phyloP scores from a whole-genome alignment of 805 yeast species.

The Brettanomyces naardenensis region DNA sequence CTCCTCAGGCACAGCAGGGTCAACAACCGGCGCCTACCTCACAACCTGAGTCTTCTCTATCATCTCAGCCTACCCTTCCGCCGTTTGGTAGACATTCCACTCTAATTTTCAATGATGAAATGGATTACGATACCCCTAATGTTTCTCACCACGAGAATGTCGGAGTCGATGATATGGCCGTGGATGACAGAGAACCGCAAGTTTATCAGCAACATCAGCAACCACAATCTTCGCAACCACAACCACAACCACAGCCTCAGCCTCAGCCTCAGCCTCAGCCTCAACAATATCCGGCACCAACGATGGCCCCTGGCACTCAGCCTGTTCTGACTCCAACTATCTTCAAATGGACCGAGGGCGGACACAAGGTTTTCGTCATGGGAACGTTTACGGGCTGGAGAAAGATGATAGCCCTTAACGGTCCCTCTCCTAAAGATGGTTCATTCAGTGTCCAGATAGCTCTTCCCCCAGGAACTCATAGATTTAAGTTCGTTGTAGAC shows the following conservation, averaged over 20 bases:
- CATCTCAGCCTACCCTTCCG: too few relatives aligned
- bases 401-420: constrained; percentile 83
- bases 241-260: constrained; percentile 3
- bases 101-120: constrained; percentile 60
- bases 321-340: constrained; percentile 43
- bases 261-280: constrained; percentile 7
- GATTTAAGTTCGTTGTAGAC: constrained; percentile 90
- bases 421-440: constrained; percentile 39
- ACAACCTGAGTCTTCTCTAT: too few relatives aligned
- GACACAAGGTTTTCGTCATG: constrained; percentile 87
- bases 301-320: constrained; percentile 7
- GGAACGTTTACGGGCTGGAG: constrained; percentile 99
- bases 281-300: constrained; percentile 4
- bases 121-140: constrained; percentile 34
- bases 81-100: constrained; percentile 56
- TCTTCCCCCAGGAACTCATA: constrained; percentile 84
- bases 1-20: too few relatives aligned
- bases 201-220: constrained; percentile 13
- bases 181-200: constrained; percentile 16
- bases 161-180: constrained; percentile 23
- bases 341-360: constrained; percentile 94
- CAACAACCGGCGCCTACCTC: background rate
- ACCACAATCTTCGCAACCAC: constrained; percentile 6
- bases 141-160: constrained; percentile 8
- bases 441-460: constrained; percentile 63